Conservation (phyloP, 2,329 filamentous ascomycete genomes). For the Aspergillus japonicus region DNA sequence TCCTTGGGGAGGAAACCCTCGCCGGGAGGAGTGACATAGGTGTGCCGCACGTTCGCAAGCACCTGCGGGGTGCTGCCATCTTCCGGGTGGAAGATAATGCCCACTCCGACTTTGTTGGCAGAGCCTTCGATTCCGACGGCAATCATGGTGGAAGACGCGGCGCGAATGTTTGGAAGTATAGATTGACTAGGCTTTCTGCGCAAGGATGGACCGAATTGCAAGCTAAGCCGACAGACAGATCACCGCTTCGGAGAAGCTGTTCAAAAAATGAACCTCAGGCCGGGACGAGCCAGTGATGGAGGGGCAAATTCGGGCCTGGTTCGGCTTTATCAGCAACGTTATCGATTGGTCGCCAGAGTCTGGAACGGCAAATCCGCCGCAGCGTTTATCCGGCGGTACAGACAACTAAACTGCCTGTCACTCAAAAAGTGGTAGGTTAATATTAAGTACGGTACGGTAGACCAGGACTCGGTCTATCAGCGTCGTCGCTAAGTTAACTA, state of each 20-base stretch:
- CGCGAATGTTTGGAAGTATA: not conserved
- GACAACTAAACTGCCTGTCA: constrained; percentile 3
- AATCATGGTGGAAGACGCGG: constrained; percentile 50
- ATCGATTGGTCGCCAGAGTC: constrained; percentile 28
- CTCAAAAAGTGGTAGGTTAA: constrained; percentile 1
- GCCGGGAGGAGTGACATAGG: constrained; percentile 86
- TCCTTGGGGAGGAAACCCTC: constrained; percentile 96
- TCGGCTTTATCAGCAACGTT: constrained; percentile 28
- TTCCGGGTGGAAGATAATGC: constrained; percentile 75
- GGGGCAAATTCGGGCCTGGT: constrained; percentile 19
- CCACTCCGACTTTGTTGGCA: constrained; percentile 95
- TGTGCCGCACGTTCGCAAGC: constrained; percentile 92
- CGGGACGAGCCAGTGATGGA: constrained; percentile 2
- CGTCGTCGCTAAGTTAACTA: not conserved
- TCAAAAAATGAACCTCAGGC: not conserved
- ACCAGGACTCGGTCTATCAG: no score
- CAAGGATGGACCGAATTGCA: not conserved
- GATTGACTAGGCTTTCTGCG: not conserved
- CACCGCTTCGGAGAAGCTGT: not conserved
- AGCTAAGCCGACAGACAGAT: not conserved
- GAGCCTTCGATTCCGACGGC: constrained; percentile 82
- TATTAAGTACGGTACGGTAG: no score
- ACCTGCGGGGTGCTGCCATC: constrained; percentile 61
- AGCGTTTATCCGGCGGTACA: constrained; percentile 29
- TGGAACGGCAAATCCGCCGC: constrained; percentile 17